Evolutionary conservation across 148 eudicot genomes (phyloP).

Genomic region (Heliamphora exappendiculata): DNA sequence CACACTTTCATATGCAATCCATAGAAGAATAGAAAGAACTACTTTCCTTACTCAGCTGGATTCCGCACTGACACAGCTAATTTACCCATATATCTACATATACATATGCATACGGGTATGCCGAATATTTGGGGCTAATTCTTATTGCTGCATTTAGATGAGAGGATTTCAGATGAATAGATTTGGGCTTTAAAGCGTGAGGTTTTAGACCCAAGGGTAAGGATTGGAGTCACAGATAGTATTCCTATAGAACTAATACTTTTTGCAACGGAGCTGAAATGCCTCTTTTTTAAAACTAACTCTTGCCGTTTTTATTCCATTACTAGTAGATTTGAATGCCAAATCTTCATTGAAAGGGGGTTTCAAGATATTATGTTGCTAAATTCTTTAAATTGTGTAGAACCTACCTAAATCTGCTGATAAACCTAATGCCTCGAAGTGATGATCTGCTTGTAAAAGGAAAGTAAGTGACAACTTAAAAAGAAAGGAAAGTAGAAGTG

Average conservation of each 20-base stretch:
- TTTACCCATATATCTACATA: not conserved
- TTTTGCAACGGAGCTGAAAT: too few species aligned
- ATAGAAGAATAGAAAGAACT: not conserved
- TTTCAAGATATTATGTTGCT: not conserved
- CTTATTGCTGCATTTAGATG: not conserved
- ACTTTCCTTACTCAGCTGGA: not conserved
- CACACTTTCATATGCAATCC: not conserved
- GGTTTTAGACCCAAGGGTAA: not conserved
- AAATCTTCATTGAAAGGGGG: not conserved
- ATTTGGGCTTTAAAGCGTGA: not conserved
- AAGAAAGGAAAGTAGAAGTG: not conserved
- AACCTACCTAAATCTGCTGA: not conserved
- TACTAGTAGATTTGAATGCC: not conserved
- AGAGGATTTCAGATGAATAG: not conserved
- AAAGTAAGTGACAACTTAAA: not conserved
- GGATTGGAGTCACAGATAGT: too few species aligned
- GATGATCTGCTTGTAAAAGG: not conserved
- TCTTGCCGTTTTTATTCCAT: conserved; percentile 1
- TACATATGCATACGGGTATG: not conserved
- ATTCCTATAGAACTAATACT: too few species aligned
- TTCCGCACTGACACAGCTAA: not conserved
- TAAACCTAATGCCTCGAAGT: not conserved
- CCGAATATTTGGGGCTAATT: not conserved
- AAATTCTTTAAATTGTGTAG: not conserved
- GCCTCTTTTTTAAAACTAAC: too few species aligned